Evolutionary conservation across 208 protist genomes (phyloP), one percentile per base, ranked within the genome.

Genomic region (Leishmania braziliensis): DNA sequence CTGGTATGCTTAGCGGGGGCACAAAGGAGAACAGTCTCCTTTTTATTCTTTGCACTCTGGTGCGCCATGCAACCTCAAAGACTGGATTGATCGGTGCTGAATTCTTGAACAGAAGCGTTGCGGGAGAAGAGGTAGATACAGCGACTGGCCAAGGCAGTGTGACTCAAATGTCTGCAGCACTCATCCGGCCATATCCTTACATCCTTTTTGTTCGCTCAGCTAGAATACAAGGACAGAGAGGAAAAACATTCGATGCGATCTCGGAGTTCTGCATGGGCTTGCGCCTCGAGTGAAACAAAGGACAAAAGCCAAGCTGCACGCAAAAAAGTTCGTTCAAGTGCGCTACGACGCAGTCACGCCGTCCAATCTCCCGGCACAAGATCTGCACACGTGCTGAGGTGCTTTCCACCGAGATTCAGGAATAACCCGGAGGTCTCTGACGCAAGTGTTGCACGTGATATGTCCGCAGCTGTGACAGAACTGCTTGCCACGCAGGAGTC

Each of bases 391-490:
- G 36, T 77, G 84, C 73, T 95, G 87, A 8, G 88, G 88, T 16
- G 66, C 60, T 14, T 8, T 63, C 60, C 85, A 86, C 5, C 80
- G 70, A 14, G 86, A 94, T 23, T 86, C 87, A 16, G 88, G 86
- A 46, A 96, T 89, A 36, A 89, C 66, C 16, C 84, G 73, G 75
- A 75, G 78, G 56, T 89, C 73, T 5, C 80, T 56, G 26, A 89
- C 78, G 75, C 97, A 99, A 12, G 89, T 83, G 60, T 71, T 79
- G 77, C 97, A 99, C 53, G 94, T 93, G 58, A 98, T 90, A 66
- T 93, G 83, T 12, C 97, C 97, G 81, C 97, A 99, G 29, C 87
- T 85, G 36, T 89, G 74, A 83, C 97, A 99, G 79, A 97, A 93
- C 79, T 94, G 89, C 75, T 93, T 92, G 23, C 90, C 62, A 8